These are phyloP conservation scores for Picea abies DNA, from an alignment of 83 land plant species.

Conservation along the genomic window DNA sequence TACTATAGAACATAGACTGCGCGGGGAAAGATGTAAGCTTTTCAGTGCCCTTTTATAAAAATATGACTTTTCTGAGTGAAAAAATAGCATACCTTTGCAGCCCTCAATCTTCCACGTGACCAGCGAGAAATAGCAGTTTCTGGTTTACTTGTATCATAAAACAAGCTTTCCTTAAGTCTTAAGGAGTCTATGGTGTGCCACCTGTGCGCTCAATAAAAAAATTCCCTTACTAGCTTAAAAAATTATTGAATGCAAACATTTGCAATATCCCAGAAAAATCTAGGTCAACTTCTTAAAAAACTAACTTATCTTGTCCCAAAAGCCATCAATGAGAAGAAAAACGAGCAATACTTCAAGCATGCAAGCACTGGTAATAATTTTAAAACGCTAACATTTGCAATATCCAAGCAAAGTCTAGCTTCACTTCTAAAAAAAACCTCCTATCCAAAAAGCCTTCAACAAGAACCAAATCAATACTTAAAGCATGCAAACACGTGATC, in stretches of 20 bases:
- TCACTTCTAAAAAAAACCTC: neutral
- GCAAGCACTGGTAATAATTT: neutral
- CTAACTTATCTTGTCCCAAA: too few species aligned
- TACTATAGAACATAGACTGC: neutral
- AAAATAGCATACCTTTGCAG: constrained; percentile 50
- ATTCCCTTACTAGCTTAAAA: neutral
- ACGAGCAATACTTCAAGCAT: too few species aligned
- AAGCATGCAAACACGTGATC: too few species aligned
- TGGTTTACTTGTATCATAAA: constrained; percentile 38
- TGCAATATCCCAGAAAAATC: neutral
- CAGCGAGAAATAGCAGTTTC: constrained; percentile 37
- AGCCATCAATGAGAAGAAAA: too few species aligned
- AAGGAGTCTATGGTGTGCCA: constrained; percentile 57
- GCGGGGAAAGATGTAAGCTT: neutral
- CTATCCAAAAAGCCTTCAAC: too few species aligned
- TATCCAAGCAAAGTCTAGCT: neutral
- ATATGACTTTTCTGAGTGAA: neutral
- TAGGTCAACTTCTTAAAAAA: neutral
- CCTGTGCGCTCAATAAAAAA: constrained; percentile 27
- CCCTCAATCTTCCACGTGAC: constrained; percentile 32
- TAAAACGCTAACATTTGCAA: too few species aligned
- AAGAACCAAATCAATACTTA: neutral
- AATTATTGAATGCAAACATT: neutral
- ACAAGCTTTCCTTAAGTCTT: constrained; percentile 35
- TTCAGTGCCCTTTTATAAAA: too few species aligned